Evolutionary conservation across 73 alveolate genomes (phyloP).

Genomic region (Tetrahymena malaccensis): DNA sequence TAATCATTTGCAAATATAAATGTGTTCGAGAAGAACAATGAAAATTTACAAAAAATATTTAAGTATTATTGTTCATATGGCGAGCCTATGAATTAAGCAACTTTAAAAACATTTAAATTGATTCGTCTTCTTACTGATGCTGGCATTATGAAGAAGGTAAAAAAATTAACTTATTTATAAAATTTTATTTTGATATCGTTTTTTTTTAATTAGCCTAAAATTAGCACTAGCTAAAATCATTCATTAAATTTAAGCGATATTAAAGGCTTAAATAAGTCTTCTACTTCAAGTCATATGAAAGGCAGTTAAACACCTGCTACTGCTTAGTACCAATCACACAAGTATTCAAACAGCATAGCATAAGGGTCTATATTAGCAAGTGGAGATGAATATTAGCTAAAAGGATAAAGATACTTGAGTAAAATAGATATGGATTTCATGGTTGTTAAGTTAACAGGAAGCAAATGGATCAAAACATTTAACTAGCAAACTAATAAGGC

Average conservation of each 20-base stretch:
- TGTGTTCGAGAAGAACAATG: background rate
- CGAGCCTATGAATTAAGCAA: background rate
- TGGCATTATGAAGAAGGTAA: background rate
- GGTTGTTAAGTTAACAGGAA: background rate
- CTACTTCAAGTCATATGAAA: background rate
- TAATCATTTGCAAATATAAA: background rate
- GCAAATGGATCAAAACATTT: background rate
- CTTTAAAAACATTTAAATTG: background rate
- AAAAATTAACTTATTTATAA: background rate
- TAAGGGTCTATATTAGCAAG: background rate
- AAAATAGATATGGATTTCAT: background rate
- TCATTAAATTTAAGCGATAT: background rate
- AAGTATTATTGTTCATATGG: background rate
- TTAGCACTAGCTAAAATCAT: background rate
- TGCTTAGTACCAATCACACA: background rate
- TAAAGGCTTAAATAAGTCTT: background rate
- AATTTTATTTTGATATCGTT: background rate
- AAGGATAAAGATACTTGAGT: background rate
- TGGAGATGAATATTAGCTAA: background rate
- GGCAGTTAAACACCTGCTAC: background rate
- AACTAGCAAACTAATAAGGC: background rate
- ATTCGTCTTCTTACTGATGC: background rate
- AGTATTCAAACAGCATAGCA: background rate
- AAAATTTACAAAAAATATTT: background rate
- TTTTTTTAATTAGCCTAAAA: background rate